Evolutionary conservation across 192 early-diverging fungal genomes (phyloP).

Genomic region (Globomyces pollinis-pini): DNA sequence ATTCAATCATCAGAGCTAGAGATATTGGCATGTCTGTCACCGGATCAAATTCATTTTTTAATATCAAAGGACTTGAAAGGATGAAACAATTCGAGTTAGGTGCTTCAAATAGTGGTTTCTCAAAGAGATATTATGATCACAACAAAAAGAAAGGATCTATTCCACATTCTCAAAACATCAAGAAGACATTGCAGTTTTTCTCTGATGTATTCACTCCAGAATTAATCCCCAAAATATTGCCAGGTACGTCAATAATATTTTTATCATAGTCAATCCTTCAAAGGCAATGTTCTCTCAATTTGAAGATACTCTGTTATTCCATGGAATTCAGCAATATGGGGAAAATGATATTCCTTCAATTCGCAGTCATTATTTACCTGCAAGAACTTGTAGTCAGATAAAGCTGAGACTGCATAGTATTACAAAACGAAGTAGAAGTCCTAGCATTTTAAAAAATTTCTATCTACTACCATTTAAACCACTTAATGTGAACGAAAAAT

Average conservation of each 20-base stretch:
- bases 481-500: slow-evolving; percentile 4
- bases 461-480: slow-evolving; percentile 8
- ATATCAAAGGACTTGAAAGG: background rate
- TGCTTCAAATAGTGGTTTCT: background rate
- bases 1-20: background rate
- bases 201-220: background rate
- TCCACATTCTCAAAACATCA: background rate
- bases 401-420: slow-evolving; percentile 4
- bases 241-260: too few species aligned
- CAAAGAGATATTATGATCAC: background rate
- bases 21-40: background rate
- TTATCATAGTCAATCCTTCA: too few species aligned
- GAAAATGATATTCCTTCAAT: slow-evolving; percentile 1
- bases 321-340: background rate
- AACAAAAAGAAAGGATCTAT: background rate
- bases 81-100: background rate
- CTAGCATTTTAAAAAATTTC: slow-evolving; percentile 2
- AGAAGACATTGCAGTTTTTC: background rate
- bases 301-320: background rate
- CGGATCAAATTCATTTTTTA: background rate
- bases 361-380: slow-evolving; percentile 2
- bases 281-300: background rate
- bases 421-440: background rate
- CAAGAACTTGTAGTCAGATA: slow-evolving; percentile 1
- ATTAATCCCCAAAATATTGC: background rate